Evolutionary conservation across 2,329 filamentous ascomycete genomes (phyloP).

Genomic region (Aspergillus sp.): DNA sequence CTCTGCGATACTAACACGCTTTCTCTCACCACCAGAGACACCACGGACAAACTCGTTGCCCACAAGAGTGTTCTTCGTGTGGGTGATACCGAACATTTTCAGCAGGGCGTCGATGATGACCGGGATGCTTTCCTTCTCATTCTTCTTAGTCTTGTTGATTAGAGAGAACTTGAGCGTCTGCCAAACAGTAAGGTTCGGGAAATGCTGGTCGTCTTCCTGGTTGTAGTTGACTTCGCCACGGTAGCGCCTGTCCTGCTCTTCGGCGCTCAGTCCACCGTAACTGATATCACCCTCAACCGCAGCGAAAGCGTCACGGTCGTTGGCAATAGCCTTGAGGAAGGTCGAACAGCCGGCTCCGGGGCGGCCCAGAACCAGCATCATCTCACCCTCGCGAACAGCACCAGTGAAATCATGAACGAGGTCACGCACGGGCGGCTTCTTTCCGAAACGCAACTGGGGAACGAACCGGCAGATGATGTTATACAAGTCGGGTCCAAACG

Average conservation of each 20-base stretch:
- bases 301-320: conserved; percentile 66
- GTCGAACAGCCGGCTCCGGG: conserved; percentile 75
- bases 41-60: conserved; percentile 73
- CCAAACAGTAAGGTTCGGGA: conserved; percentile 72
- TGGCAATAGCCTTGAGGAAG: conserved; percentile 73
- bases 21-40: conserved; percentile 77
- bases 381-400: conserved; percentile 66
- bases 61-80: conserved; percentile 72
- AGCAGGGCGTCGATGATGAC: conserved; percentile 69
- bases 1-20: conserved; percentile 77
- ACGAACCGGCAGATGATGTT: conserved; percentile 58
- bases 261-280: conserved; percentile 70
- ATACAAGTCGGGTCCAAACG: conserved; percentile 79
- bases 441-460: conserved; percentile 51
- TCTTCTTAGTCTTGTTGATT: conserved; percentile 71
- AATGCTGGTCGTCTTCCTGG: conserved; percentile 73
- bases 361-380: conserved; percentile 71
- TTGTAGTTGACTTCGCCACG: conserved; percentile 78
- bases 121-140: conserved; percentile 62
- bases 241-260: conserved; percentile 67
- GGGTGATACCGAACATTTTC: conserved; percentile 75
- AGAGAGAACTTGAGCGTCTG: conserved; percentile 75
- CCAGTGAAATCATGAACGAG: conserved; percentile 69
- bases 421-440: conserved; percentile 51
- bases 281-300: conserved; percentile 67